These are phyloP conservation scores for Rhynchospora breviuscula DNA, from an alignment of 176 grass and related monocot genomes.

Conservation along the genomic window DNA sequence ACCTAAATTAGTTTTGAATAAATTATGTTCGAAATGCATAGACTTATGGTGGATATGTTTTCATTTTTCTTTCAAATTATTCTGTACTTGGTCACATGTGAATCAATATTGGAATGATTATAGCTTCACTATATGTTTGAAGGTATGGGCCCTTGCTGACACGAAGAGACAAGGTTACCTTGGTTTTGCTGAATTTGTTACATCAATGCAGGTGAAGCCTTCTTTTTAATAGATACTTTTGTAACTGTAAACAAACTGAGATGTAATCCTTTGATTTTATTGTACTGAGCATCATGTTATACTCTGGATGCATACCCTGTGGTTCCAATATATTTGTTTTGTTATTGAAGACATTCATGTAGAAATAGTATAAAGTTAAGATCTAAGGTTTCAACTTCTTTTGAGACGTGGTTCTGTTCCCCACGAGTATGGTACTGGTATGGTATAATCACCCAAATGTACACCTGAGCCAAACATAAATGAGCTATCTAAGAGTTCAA, in stretches of 20 bases:
- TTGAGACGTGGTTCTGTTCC: background rate
- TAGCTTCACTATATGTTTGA: conserved; percentile 13
- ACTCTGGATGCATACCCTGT: background rate
- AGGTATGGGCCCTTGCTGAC: conserved; percentile 96
- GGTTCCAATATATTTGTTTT: background rate
- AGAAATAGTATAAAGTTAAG: background rate
- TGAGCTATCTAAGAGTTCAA: background rate
- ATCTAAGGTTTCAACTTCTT: background rate
- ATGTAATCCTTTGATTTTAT: background rate
- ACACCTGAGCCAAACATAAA: background rate
- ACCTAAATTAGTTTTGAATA: background rate
- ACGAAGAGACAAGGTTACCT: conserved; percentile 77
- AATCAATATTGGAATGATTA: conserved; percentile 13
- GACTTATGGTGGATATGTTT: background rate
- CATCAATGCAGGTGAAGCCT: conserved; percentile 73
- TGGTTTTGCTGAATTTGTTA: conserved; percentile 62
- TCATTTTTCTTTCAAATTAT: background rate
- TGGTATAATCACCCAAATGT: conserved; percentile 7
- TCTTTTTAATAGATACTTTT: background rate
- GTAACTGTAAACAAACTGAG: background rate
- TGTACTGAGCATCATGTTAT: background rate
- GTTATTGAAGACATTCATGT: background rate
- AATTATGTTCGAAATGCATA: background rate
- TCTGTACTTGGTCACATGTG: background rate
- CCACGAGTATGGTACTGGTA: background rate